Base-by-base conservation (phyloP, 1,284 basidiomycete species). In the Boletus albobrunnescens region DNA sequence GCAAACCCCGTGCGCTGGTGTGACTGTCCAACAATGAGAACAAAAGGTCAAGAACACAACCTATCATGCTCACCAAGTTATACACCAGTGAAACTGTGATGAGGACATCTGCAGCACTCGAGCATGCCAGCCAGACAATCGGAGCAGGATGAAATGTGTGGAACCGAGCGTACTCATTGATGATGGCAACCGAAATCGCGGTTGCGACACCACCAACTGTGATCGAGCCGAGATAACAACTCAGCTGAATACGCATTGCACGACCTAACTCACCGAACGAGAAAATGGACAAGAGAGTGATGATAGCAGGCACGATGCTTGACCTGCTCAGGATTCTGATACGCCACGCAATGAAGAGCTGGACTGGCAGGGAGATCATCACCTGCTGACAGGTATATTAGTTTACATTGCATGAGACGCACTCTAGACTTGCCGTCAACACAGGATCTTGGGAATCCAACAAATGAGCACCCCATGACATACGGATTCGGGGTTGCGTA, bases 1-100 rank as follows among this genome's bases (percentile, higher is more conserved):
- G 46, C 20, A 9, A 50, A 53, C 10, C 56, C 58, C 0, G 56
- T 61, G 14, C 57, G 59, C 35, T 41, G 27, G 19, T 17, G 7
- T 16, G 20, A 24, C 36, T 37, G 24, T 23, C 23, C 14, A 24
- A 20, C 6, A 30, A 10, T 31, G 12, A 26, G 23, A 6, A 17
- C 6, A 10, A 33, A 17, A n/a, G n/a, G 12, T n/a, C 11, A 19
- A 24, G 12, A 6, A 39, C 2, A 10, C 4, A 16, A 8, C 5
- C 9, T 1, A 20, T 10, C 4, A 20, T 37, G 7, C 36, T 11
- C 14, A 24, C 36, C 36, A 37, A 16, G 22, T 13, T 37, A 7
- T 37, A 17, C n/a, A 37, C 36, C 10, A 37, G n/a, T 6, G 36
- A 37, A 24, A n/a, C 11, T 11, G 36, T 37, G 5, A 13, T 17